phyloP scores from a whole-genome alignment of 106 monocot species.

The Amphibolis antarctica region DNA sequence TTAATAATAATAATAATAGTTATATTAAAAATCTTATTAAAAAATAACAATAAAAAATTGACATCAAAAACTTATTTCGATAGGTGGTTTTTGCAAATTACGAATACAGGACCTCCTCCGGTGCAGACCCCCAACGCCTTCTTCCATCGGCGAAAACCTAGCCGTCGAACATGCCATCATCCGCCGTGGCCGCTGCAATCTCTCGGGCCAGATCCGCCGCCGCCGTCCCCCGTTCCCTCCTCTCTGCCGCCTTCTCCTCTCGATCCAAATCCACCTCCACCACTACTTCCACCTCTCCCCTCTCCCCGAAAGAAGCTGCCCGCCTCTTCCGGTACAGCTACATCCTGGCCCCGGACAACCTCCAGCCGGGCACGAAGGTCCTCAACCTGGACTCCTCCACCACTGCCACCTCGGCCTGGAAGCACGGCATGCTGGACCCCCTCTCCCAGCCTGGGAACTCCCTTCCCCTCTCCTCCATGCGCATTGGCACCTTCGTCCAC shows the following conservation, averaged over 20 bases:
- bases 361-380: conserved; percentile 16
- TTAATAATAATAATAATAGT: no score
- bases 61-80: no score
- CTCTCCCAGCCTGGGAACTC: conserved; percentile 20
- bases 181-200: conserved; percentile 4
- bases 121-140: no score
- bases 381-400: conserved; percentile 11
- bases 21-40: no score
- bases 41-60: no score
- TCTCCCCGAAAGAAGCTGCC: conserved; percentile 1
- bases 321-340: conserved; percentile 13
- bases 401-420: neutral
- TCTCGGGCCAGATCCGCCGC: neutral
- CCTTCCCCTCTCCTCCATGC: conserved; percentile 15
- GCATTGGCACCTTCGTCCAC: conserved; percentile 26
- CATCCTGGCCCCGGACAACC: conserved; percentile 14
- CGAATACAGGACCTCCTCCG: no score
- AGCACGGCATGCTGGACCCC: conserved; percentile 18
- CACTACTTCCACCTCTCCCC: neutral
- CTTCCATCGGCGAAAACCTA: no score
- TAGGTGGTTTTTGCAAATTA: no score
- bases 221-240: neutral
- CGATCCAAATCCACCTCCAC: neutral
- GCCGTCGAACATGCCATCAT: no score
- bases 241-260: neutral